phyloP scores from a whole-genome alignment of 805 yeast genomes.

The Candida suzukii region DNA sequence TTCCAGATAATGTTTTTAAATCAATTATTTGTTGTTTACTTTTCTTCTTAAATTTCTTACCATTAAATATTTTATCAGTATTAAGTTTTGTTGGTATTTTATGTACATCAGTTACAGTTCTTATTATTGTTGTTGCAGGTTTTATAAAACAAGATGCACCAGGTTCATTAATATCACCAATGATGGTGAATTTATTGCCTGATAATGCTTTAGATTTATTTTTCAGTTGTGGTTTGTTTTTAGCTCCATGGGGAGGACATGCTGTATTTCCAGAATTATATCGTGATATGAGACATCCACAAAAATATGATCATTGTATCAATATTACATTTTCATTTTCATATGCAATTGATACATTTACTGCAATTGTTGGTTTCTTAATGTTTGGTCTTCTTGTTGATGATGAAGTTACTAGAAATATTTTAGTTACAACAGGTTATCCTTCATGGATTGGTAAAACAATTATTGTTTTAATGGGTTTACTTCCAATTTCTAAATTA shows the following conservation, averaged over 20 bases:
- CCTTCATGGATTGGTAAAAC: conserved; percentile 40
- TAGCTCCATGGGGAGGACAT: conserved; percentile 85
- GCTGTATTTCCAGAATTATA: conserved; percentile 72
- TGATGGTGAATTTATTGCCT: conserved; percentile 68
- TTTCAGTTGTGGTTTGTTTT: conserved; percentile 56
- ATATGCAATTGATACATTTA: conserved; percentile 49
- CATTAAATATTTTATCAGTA: conserved; percentile 65
- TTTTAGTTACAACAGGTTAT: conserved; percentile 36
- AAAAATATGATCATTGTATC: conserved; percentile 46
- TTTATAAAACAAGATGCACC: conserved; percentile 53
- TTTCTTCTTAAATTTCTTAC: conserved; percentile 52
- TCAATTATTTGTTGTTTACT: conserved; percentile 29
- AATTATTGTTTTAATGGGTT: conserved; percentile 65
- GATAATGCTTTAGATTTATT: conserved; percentile 40
- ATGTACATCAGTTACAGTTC: conserved; percentile 59
- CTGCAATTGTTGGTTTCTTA: conserved; percentile 60
- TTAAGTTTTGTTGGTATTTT: conserved; percentile 65
- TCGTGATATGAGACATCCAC: conserved; percentile 65
- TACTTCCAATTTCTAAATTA: conserved; percentile 77
- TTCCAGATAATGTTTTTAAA: conserved; percentile 35
- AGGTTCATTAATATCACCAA: conserved; percentile 63
- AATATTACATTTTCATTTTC: conserved; percentile 55
- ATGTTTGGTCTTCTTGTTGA: conserved; percentile 46
- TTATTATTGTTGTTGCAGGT: conserved; percentile 57
- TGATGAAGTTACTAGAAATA: conserved; percentile 46